Conservation (phyloP, 2,329 filamentous ascomycete genomes). For the Aureobasidium sp. region DNA sequence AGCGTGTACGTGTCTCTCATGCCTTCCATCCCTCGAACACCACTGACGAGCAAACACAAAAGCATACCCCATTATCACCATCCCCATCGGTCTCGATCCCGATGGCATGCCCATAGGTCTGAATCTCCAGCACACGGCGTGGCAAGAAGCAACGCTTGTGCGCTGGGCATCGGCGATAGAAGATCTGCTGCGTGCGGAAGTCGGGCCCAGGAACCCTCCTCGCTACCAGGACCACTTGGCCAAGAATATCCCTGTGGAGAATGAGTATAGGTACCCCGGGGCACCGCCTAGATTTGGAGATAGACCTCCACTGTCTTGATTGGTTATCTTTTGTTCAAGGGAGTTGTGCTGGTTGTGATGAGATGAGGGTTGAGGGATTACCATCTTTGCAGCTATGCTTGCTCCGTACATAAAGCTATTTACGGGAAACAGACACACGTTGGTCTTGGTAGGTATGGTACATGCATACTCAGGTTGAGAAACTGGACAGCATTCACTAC, state of each 20-base stretch:
- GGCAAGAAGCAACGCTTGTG: conserved; percentile 23
- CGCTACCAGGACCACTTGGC: conserved; percentile 19
- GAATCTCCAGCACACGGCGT: conserved; percentile 35
- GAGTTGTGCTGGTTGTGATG: too few species aligned
- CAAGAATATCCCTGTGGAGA: conserved; percentile 23
- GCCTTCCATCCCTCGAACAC: not conserved
- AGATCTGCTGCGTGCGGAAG: conserved; percentile 18
- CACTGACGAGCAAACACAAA: not conserved
- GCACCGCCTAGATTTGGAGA: conserved; percentile 7
- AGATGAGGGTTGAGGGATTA: too few species aligned
- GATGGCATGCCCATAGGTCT: conserved; percentile 54
- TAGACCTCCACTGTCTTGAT: not conserved
- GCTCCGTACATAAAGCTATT: too few species aligned
- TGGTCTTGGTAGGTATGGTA: too few species aligned
- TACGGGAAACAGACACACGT: too few species aligned
- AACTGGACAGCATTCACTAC: too few species aligned
- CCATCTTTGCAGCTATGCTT: too few species aligned
- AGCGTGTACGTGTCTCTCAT: conserved; percentile 13
- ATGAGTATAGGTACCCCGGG: conserved; percentile 7
- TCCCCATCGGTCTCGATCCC: conserved; percentile 24
- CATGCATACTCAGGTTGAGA: too few species aligned
- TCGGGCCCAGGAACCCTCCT: conserved; percentile 15
- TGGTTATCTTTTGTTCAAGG: too few species aligned
- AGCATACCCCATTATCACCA: conserved; percentile 25
- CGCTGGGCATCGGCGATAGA: conserved; percentile 35